These are phyloP conservation scores for Diaporthe vexans DNA, from an alignment of 2,329 filamentous ascomycete genomes.

Conservation along the genomic window DNA sequence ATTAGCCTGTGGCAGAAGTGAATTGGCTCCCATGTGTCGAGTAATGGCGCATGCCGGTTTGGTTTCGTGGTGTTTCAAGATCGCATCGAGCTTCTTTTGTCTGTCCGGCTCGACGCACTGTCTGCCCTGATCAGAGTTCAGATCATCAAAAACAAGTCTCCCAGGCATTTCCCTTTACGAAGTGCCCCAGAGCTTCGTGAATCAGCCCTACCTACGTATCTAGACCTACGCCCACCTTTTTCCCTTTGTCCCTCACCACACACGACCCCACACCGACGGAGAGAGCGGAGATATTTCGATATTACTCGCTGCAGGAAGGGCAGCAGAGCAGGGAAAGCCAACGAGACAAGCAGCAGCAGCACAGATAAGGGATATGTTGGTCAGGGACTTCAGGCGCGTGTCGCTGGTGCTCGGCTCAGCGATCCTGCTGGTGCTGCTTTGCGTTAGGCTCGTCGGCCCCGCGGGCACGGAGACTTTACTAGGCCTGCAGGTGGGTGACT, in stretches of 20 bases:
- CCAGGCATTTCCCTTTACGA: not conserved
- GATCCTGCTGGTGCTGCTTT: constrained; percentile 27
- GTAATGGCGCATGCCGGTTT: constrained; percentile 4
- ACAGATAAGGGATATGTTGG: not conserved
- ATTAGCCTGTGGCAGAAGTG: not conserved
- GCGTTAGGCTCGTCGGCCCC: constrained; percentile 31
- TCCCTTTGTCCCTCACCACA: not conserved
- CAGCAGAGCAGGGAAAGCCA: not conserved
- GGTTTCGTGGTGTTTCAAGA: constrained; percentile 32
- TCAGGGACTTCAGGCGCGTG: constrained; percentile 27
- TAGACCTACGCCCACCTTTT: not conserved
- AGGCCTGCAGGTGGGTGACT: constrained; percentile 27
- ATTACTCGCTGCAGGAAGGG: not conserved
- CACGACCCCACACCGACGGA: not conserved
- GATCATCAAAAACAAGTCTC: constrained; percentile 10
- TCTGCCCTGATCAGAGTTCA: not conserved
- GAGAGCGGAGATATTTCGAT: not conserved
- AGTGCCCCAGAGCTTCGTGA: not conserved
- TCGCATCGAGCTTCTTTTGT: not conserved
- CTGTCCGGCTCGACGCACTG: not conserved
- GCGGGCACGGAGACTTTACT: constrained; percentile 14
- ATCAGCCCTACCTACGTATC: not conserved
- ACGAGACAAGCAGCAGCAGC: not conserved
- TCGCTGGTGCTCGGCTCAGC: constrained; percentile 28
- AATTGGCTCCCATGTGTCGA: not conserved